Percentiles rank a stretch among this genome's conserved stretches.
Evolutionary conservation across 148 eudicot species (phyloP).

Genomic region (Camellia japonica): DNA sequence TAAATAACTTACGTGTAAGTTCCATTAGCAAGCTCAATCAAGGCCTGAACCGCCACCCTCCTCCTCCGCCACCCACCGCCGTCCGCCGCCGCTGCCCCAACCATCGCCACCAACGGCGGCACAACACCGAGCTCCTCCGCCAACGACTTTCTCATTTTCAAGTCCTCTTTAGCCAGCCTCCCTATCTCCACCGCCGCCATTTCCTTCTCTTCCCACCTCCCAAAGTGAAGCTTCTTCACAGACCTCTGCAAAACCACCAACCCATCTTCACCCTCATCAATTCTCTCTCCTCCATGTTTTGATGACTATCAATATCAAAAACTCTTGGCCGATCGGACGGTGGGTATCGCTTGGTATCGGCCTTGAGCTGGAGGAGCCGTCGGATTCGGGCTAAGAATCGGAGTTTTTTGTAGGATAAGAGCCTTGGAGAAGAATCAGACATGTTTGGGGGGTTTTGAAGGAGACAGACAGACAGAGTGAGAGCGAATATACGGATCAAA

Average conservation of each 20-base stretch:
- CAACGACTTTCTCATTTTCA: conserved; percentile 38
- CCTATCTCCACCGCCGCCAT: conserved; percentile 53
- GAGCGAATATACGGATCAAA: conserved; percentile 5
- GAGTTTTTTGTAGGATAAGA: conserved; percentile 24
- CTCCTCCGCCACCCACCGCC: conserved; percentile 30
- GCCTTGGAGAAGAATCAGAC: conserved; percentile 34
- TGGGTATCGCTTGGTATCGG: conserved; percentile 21
- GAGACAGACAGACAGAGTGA: conserved; percentile 1
- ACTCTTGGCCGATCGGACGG: conserved; percentile 14
- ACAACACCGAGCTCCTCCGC: conserved; percentile 86
- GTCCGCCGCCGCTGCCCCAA: conserved; percentile 29
- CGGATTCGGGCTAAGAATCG: conserved; percentile 42
- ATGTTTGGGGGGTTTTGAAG: conserved; percentile 20
- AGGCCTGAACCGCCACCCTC: conserved; percentile 52
- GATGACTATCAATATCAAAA: not conserved
- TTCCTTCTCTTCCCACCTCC: conserved; percentile 74
- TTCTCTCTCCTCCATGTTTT: conserved; percentile 11
- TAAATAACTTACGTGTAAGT: conserved; percentile 57
- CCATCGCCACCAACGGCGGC: conserved; percentile 73
- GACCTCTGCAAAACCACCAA: conserved; percentile 45
- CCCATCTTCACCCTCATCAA: conserved; percentile 2
- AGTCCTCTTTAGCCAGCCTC: conserved; percentile 41
- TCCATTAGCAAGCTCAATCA: conserved; percentile 62
- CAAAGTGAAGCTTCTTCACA: conserved; percentile 77
- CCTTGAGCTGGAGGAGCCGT: conserved; percentile 34